Evolutionary conservation across 1,139 yeast species (phyloP).

Genomic region (Geotrichum candidum): DNA sequence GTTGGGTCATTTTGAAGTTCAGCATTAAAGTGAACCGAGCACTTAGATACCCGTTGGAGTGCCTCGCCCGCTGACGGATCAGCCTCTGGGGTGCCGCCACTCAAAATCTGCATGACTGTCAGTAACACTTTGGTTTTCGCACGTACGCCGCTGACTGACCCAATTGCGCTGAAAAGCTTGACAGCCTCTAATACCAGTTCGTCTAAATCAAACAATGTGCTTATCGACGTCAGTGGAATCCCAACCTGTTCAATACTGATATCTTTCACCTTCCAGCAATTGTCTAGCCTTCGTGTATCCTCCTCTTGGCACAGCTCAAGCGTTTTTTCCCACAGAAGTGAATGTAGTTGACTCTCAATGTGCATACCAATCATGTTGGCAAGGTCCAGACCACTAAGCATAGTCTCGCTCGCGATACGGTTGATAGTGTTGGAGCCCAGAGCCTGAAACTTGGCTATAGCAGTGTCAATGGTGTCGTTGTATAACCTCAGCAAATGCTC

Average conservation of each 20-base stretch:
- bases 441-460: conserved; percentile 39
- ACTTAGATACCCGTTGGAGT: conserved; percentile 16
- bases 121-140: conserved; percentile 51
- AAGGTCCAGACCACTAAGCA: conserved; percentile 46
- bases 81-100: conserved; percentile 28
- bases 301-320: conserved; percentile 29
- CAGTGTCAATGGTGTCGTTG: conserved; percentile 36
- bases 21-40: conserved; percentile 20
- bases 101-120: conserved; percentile 49
- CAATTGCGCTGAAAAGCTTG: conserved; percentile 47
- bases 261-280: conserved; percentile 44
- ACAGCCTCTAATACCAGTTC: conserved; percentile 50
- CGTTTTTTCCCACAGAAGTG: conserved; percentile 34
- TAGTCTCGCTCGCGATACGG: conserved; percentile 30
- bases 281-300: conserved; percentile 36
- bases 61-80: conserved; percentile 12
- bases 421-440: conserved; percentile 32
- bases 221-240: conserved; percentile 44
- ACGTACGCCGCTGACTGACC: conserved; percentile 46
- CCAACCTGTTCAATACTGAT: conserved; percentile 72
- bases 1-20: conserved; percentile 20
- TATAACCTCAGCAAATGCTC: conserved; percentile 36
- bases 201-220: conserved; percentile 37
- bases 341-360: conserved; percentile 62
- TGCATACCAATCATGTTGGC: conserved; percentile 57